phyloP scores from a whole-genome alignment of 495 filamentous ascomycete genomes.

The Daldinia caldariorum region DNA sequence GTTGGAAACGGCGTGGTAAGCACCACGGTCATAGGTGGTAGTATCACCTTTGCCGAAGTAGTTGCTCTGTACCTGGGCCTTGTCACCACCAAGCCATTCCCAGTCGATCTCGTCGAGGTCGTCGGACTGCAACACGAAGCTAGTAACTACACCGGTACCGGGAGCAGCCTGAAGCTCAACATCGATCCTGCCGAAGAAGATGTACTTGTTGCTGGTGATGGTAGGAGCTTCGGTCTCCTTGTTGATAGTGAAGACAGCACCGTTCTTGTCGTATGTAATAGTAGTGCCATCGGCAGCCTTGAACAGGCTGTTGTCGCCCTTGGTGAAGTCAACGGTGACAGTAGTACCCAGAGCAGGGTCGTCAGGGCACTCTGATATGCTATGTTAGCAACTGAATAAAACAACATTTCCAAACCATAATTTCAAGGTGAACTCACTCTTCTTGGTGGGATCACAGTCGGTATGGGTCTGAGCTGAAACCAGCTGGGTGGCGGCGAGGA shows the following conservation, averaged over 20 bases:
- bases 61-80: conserved; percentile 80
- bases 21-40: conserved; percentile 75
- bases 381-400: conserved; percentile 20
- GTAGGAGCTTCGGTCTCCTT: conserved; percentile 81
- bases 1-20: conserved; percentile 68
- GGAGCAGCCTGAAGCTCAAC: conserved; percentile 71
- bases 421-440: conserved; percentile 60
- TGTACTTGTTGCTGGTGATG: conserved; percentile 72
- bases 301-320: conserved; percentile 74
- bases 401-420: neutral
- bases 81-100: conserved; percentile 78
- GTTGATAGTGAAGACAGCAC: conserved; percentile 78
- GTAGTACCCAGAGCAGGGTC: conserved; percentile 77
- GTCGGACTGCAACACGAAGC: conserved; percentile 87
- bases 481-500: conserved; percentile 55
- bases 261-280: conserved; percentile 70
- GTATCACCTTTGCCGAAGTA: conserved; percentile 95
- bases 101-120: conserved; percentile 96
- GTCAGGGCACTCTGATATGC: conserved; percentile 66
- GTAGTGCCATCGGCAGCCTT: conserved; percentile 68
- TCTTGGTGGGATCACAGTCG: conserved; percentile 75
- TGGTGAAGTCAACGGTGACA: conserved; percentile 82
- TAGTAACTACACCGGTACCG: conserved; percentile 80
- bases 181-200: conserved; percentile 83
- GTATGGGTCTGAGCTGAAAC: conserved; percentile 78